Conservation (phyloP, 1,284 basidiomycete species). For the Melampsora americana region DNA sequence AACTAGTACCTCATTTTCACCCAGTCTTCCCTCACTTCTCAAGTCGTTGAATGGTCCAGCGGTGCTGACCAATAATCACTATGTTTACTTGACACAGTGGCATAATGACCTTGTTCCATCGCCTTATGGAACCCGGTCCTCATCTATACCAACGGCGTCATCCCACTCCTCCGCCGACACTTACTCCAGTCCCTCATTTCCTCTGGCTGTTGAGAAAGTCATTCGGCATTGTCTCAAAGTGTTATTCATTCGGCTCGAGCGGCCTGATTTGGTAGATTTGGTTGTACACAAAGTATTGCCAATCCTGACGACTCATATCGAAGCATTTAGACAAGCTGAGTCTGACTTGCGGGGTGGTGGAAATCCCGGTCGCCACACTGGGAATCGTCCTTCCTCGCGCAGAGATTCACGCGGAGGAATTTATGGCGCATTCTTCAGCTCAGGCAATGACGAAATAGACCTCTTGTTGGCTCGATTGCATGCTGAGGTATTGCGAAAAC, state of each 20-base stretch:
- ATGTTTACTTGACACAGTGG: conserved; percentile 17
- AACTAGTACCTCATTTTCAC: conserved; percentile 7
- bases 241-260: conserved; percentile 61
- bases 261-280: conserved; percentile 71
- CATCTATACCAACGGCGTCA: not conserved
- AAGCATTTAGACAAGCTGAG: conserved; percentile 67
- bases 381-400: conserved; percentile 66
- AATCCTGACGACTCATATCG: conserved; percentile 79
- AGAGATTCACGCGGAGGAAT: conserved; percentile 72
- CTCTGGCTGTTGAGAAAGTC: conserved; percentile 72
- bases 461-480: conserved; percentile 64
- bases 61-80: not conserved
- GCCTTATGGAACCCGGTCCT: not conserved
- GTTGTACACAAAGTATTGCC: conserved; percentile 80
- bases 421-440: conserved; percentile 39
- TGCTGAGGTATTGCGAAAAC: conserved; percentile 20
- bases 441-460: conserved; percentile 69
- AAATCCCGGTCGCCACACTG: conserved; percentile 70
- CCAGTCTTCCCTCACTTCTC: no score
- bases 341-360: conserved; percentile 28
- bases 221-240: conserved; percentile 67
- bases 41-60: no score
- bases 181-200: conserved; percentile 65
- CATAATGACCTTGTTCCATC: conserved; percentile 21
- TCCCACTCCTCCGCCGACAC: not conserved